Base-by-base conservation (phyloP, 2,329 filamentous ascomycete species). In the Fusarium multiceps region DNA sequence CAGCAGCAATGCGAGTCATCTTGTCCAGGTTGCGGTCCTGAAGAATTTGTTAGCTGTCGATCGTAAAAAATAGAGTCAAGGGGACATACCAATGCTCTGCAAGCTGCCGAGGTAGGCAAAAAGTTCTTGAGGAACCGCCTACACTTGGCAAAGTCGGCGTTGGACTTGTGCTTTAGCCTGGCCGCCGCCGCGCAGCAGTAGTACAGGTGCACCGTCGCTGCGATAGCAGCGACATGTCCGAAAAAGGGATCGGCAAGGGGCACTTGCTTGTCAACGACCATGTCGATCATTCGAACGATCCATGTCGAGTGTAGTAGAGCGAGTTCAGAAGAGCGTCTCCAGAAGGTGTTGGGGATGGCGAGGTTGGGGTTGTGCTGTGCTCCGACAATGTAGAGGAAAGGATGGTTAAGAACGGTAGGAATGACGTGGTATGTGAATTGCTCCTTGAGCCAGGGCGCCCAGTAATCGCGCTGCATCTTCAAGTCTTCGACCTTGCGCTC, bases 341-440 rank as follows among this genome's bases (percentile, higher is more conserved):
- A 87, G 59, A 87, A 87, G 0, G 83, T 85, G 58, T 87, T 87
- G 0, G 85, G 85, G 8, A 86, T 86, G 1, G 82, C 82, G 28
- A 86, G 72, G 48, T 86, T 86, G 6, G 82, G 80, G 51, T 86
- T 86, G 74, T 85, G 81, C 65, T 86, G 84, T 1, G 84, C 83
- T 4, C 83, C 83, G 14, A 85, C 79, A 16, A 86, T 85, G 71
- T 86, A 86, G 10, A 87, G 78, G 63, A 87, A 86, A 0, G 85
- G 85, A 58, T 87, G 85, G 68, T 87, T 86, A 37, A 87, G 73
- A 4, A 86, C 82, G 0, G 83, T 85, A 13, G 81, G 79, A 49
- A 86, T 86, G 14, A 80, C 80, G 53, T 87, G 85, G 72, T 86
- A 87, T 2, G 82, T 85, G 68, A 87, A 85, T 66, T 87, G 85